Base-by-base conservation (phyloP, 2,329 filamentous ascomycete species). In the Aspergillus novofumigatus region DNA sequence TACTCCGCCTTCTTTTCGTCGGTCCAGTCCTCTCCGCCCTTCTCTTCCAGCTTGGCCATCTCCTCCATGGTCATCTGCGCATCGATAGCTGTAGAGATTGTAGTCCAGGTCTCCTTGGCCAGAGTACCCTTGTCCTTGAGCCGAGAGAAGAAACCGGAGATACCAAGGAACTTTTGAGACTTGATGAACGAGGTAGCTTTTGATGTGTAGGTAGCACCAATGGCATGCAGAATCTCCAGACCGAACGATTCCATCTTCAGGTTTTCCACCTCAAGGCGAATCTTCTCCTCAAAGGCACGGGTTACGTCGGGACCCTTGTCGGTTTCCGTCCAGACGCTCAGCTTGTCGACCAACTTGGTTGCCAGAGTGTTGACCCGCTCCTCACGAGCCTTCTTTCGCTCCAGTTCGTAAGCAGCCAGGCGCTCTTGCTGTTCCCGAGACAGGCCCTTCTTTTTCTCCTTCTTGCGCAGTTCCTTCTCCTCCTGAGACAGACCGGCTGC, bases 161-260 rank as follows among this genome's bases (percentile, higher is more conserved):
- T 94, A 55, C 94, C 94, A 58, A 99, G 86, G 78, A 96, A 95
- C 76, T 97, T 97, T 73, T 99, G 94, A 51, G 89, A 93, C 74
- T 96, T 96, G 63, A 99, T 82, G 70, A 97, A 88, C 1, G 87
- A 88, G 1, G 89, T 90, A 3, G 89, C 91, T 77, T 97, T 97
- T 73, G 87, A 86, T 28, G 94, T 77, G 75, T 99, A 99, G 3
- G 91, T 96, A 65, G 89, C 83, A 17, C 94, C 94, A 67, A 99
- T 95, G 49, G 94, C 92, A 74, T 97, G 93, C 51, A 97, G 81
- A 65, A 97, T 97, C 66, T 99, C 94, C 45, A 99, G 82, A 52
- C 94, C 94, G 67, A 99, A 99, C 0, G 90, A 95, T 78, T 99
- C 94, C 91, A 99, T 99, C 82, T 97, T 99, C 67, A 99, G 81